phyloP scores from a whole-genome alignment of 192 early-diverging fungal genomes.

The Backusella parvicylindrica region DNA sequence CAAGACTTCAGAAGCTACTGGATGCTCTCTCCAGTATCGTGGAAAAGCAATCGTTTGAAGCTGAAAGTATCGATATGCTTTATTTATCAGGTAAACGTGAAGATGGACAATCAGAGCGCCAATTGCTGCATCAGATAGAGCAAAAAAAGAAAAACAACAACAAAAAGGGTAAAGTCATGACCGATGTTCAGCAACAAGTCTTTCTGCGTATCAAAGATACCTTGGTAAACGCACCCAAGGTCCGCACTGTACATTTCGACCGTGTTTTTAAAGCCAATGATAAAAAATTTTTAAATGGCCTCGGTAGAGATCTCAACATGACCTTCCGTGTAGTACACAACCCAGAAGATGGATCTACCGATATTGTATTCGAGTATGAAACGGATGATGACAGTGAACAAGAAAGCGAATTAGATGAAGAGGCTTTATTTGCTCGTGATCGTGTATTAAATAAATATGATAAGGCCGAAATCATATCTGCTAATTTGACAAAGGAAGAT shows the following conservation, averaged over 20 bases:
- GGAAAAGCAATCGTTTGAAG: constrained; percentile 48
- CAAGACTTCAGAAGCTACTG: constrained; percentile 60
- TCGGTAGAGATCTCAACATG: constrained; percentile 45
- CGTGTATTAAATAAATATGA: constrained; percentile 56
- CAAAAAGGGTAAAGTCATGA: constrained; percentile 22
- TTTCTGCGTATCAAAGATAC: not conserved
- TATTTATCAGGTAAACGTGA: constrained; percentile 48
- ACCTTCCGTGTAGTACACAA: constrained; percentile 31
- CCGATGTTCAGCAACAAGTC: not conserved
- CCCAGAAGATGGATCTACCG: constrained; percentile 25
- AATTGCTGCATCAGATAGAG: constrained; percentile 22
- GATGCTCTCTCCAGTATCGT: constrained; percentile 52
- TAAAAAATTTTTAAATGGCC: constrained; percentile 44
- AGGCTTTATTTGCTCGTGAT: constrained; percentile 45
- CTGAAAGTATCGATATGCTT: constrained; percentile 40
- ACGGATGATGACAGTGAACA: constrained; percentile 41
- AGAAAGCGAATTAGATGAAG: constrained; percentile 36
- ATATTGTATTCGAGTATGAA: constrained; percentile 46
- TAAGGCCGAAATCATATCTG: constrained; percentile 45
- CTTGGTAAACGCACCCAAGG: not conserved
- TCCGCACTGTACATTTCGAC: constrained; percentile 46
- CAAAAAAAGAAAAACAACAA: constrained; percentile 19
- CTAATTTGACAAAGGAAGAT: constrained; percentile 43
- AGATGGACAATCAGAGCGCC: constrained; percentile 26
- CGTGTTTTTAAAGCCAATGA: constrained; percentile 39